Evolutionary conservation across 2,329 filamentous ascomycete genomes (phyloP).

Genomic region (Colletotrichum lentis): DNA sequence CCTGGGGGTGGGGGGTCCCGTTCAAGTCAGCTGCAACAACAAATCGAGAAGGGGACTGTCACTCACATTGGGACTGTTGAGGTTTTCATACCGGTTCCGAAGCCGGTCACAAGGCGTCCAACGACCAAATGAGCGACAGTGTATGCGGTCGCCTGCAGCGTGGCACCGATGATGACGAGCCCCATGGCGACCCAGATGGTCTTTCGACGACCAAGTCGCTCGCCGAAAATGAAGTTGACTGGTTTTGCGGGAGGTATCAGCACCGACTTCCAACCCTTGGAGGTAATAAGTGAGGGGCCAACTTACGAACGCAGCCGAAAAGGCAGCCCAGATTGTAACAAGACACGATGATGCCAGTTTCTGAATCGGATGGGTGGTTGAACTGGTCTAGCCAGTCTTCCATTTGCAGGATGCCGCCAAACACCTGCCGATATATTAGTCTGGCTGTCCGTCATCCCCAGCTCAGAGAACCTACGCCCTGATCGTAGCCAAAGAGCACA

Average conservation of each 20-base stretch:
- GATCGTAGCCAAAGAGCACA: conserved; percentile 55
- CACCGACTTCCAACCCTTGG: too few species aligned
- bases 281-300: accelerated
- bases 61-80: conserved; percentile 48
- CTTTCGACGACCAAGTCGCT: conserved; percentile 47
- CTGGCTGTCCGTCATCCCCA: too few species aligned
- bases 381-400: conserved; percentile 50
- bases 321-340: conserved; percentile 55
- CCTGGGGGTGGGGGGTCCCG: conserved; percentile 29
- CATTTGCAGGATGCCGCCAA: conserved; percentile 57
- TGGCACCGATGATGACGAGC: conserved; percentile 47
- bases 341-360: conserved; percentile 45
- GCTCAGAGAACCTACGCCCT: conserved; percentile 45
- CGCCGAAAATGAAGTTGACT: conserved; percentile 44
- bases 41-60: background rate
- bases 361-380: conserved; percentile 41
- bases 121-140: conserved; percentile 53
- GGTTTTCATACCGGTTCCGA: conserved; percentile 50
- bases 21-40: background rate
- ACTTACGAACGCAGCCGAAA: conserved; percentile 47
- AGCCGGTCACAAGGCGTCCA: conserved; percentile 52
- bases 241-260: accelerated
- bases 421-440: conserved; percentile 41
- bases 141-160: conserved; percentile 48
- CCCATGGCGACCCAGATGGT: conserved; percentile 46